Evolutionary conservation across 805 yeast genomes (phyloP).

Genomic region (Saturnispora diversa): DNA sequence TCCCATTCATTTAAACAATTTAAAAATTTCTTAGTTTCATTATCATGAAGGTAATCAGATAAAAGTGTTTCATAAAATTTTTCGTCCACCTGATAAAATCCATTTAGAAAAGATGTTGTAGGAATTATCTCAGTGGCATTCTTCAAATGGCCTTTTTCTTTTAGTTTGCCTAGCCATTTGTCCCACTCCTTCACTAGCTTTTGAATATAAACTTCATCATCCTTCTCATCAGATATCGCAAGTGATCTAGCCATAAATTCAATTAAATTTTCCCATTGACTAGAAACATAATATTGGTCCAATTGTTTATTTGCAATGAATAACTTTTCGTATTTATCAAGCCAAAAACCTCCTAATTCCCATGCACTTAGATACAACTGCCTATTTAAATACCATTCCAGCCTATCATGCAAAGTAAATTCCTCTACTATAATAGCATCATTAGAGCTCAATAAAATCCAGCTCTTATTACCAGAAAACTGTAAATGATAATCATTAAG

Average conservation of each 20-base stretch:
- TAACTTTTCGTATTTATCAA: constrained; percentile 42
- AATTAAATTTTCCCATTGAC: constrained; percentile 52
- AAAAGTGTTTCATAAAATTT: constrained; percentile 42
- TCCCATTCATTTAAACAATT: constrained; percentile 52
- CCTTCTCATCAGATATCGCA: constrained; percentile 19
- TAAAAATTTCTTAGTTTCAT: constrained; percentile 32
- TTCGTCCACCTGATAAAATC: constrained; percentile 26
- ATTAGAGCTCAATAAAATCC: constrained; percentile 67
- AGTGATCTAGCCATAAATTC: constrained; percentile 36
- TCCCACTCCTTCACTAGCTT: constrained; percentile 49
- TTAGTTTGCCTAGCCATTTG: constrained; percentile 47
- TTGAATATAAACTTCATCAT: constrained; percentile 18
- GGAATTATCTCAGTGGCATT: constrained; percentile 55
- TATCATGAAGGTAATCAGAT: constrained; percentile 34
- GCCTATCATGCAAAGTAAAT: constrained; percentile 59
- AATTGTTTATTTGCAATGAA: constrained; percentile 54
- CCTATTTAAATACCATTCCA: constrained; percentile 60
- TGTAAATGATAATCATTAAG: constrained; percentile 74
- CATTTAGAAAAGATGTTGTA: constrained; percentile 15
- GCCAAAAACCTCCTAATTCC: constrained; percentile 58
- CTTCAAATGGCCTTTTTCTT: constrained; percentile 38
- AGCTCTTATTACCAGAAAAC: constrained; percentile 34
- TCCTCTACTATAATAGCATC: constrained; percentile 76
- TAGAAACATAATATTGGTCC: constrained; percentile 33
- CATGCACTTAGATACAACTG: constrained; percentile 62